phyloP scores from a whole-genome alignment of 257 asterid genomes.

The Rhazya stricta region DNA sequence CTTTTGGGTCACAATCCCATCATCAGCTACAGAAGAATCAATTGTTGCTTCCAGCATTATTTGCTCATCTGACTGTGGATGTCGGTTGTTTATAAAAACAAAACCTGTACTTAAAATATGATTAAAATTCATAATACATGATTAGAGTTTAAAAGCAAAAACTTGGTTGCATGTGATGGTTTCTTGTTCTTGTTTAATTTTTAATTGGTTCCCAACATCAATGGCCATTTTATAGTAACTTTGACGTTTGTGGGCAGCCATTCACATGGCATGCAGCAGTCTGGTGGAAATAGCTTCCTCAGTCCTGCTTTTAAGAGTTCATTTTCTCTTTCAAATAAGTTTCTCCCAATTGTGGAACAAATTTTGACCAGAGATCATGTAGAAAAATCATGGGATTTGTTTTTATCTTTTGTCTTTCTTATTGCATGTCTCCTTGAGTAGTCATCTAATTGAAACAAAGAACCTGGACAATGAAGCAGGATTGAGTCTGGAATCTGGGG shows the following conservation, averaged over 20 bases:
- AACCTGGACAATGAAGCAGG: background rate
- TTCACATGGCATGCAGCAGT: background rate
- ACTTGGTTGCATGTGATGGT: background rate
- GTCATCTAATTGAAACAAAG: background rate
- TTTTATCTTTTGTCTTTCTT: background rate
- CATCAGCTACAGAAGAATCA: background rate
- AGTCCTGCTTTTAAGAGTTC: background rate
- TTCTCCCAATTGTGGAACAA: background rate
- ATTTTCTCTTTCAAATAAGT: background rate
- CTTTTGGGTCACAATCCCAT: background rate
- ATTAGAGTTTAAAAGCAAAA: constrained; percentile 2
- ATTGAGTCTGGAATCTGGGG: background rate
- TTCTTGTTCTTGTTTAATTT: background rate
- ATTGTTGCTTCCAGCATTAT: background rate
- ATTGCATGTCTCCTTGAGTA: background rate
- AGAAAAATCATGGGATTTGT: background rate
- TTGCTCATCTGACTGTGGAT: background rate
- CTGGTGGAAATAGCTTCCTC: background rate
- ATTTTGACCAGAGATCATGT: background rate
- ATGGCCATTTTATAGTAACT: background rate
- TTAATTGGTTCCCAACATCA: background rate
- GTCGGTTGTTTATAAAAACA: background rate
- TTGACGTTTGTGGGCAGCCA: background rate
- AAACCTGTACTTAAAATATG: background rate
- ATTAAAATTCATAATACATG: background rate